Base-by-base conservation (phyloP, 1,139 yeast species). In the Saccharomycopsis phalli region DNA sequence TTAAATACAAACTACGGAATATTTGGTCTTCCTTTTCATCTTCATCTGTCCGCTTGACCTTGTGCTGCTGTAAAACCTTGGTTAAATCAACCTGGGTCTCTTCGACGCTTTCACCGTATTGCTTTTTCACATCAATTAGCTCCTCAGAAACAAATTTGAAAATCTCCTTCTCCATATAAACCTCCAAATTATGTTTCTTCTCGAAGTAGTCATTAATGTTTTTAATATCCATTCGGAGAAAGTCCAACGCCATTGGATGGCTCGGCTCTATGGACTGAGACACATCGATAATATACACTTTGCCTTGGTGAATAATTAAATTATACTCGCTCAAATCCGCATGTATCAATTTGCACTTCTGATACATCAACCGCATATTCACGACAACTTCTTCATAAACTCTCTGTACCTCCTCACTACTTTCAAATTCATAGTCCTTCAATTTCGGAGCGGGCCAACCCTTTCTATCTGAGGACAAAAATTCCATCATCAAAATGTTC, bases 201-300 rank as follows among this genome's bases (percentile, higher is more conserved):
- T 68, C 65, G 54, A 93, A 93, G 58, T 80, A 93, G 53, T 83
- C 93, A 55, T 87, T 91, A 16, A 91, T 87, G 54, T 93, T 93
- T 59, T 88, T 91, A 54, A 93, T 88, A 60, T 93, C 99, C 98
- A 91, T 91, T 56, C 99, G 68, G 46, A 93, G 63, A 56, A 93
- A 93, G 57, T 91, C 97, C 47, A 91, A 67, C 34, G 95, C 83
- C 83, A 86, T 87, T 4, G 97, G 98, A 59, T 93, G 99, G 52
- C 88, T 96, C 18, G 95, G 97, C 58, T 93, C 97, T 21, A 93
- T 98, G 28, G 94, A 80, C 57, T 93, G 99, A 1, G 97, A 88
- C 17, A 93, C 99, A 63, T 93, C 99, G 51, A 93, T 84, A 45
- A 93, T 84, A 60, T 82, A 87, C 27, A 93, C 64, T 53, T 76